A percentile compares a stretch with the other conserved stretches of the same genome.
Conservation (phyloP, 805 yeast genomes). For the Candida arabinofermentans region DNA sequence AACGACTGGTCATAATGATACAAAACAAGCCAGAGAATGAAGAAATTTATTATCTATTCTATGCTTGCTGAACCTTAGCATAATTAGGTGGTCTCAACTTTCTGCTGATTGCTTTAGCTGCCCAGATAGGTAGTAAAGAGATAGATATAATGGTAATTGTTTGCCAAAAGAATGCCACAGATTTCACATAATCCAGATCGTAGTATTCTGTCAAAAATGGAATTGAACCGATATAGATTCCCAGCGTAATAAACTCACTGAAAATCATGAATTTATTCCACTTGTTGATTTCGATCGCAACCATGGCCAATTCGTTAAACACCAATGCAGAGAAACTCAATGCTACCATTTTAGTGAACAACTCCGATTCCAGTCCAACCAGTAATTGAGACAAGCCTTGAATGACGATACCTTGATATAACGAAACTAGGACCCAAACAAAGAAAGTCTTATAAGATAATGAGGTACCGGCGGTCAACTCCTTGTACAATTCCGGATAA, state of each 20-base stretch:
- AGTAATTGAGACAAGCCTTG: conserved; percentile 79
- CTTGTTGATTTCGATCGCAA: conserved; percentile 84
- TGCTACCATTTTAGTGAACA: conserved; percentile 77
- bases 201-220: conserved; percentile 90
- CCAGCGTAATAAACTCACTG: conserved; percentile 66
- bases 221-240: conserved; percentile 63
- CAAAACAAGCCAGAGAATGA: background rate
- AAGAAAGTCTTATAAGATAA: conserved; percentile 84
- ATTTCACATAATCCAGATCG: conserved; percentile 58
- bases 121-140: conserved; percentile 88
- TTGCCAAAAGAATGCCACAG: conserved; percentile 67
- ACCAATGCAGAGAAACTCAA: conserved; percentile 76
- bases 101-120: conserved; percentile 69
- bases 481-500: conserved; percentile 94
- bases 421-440: conserved; percentile 83
- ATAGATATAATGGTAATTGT: conserved; percentile 56
- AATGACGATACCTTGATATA: conserved; percentile 87
- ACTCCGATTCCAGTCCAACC: conserved; percentile 51
- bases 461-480: conserved; percentile 82
- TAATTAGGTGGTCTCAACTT: conserved; percentile 89
- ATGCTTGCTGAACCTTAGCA: conserved; percentile 90
- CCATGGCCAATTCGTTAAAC: conserved; percentile 88
- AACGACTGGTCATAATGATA: background rate
- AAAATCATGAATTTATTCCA: conserved; percentile 81
- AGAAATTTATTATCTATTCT: background rate